Conservation (phyloP, 257 asterid genomes). For the Petunia secreta region DNA sequence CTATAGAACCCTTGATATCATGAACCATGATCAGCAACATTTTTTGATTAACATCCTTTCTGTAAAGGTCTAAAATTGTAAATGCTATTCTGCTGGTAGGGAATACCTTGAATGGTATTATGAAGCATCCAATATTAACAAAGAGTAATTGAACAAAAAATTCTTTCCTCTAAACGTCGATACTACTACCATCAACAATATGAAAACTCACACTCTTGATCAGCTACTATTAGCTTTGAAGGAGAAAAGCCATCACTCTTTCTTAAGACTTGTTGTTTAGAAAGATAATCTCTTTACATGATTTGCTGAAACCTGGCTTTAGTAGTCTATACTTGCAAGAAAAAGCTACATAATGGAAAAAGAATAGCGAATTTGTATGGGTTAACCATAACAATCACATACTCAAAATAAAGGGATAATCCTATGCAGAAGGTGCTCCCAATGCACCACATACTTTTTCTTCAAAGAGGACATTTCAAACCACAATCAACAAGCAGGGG, state of each 20-base stretch:
- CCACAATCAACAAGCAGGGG: too few species aligned
- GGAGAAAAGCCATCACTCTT: too few species aligned
- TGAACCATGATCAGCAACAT: conserved; percentile 8
- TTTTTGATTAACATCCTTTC: neutral
- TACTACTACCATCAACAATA: neutral
- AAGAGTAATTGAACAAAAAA: neutral
- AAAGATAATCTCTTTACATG: neutral
- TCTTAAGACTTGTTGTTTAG: neutral
- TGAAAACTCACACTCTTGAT: neutral
- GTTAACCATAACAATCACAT: neutral
- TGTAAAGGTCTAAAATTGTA: neutral
- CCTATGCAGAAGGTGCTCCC: neutral
- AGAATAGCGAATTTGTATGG: neutral
- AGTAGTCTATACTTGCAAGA: neutral
- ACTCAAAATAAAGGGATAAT: neutral
- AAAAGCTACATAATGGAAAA: neutral
- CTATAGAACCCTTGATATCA: neutral
- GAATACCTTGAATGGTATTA: neutral
- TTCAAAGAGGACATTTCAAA: too few species aligned
- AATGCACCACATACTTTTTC: neutral
- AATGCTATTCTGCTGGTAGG: neutral
- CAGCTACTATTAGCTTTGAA: too few species aligned
- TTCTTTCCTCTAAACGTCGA: neutral
- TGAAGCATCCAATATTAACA: neutral
- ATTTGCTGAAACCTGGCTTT: neutral